Base-by-base conservation (phyloP, 2,329 filamentous ascomycete species). In the Calycina marina region DNA sequence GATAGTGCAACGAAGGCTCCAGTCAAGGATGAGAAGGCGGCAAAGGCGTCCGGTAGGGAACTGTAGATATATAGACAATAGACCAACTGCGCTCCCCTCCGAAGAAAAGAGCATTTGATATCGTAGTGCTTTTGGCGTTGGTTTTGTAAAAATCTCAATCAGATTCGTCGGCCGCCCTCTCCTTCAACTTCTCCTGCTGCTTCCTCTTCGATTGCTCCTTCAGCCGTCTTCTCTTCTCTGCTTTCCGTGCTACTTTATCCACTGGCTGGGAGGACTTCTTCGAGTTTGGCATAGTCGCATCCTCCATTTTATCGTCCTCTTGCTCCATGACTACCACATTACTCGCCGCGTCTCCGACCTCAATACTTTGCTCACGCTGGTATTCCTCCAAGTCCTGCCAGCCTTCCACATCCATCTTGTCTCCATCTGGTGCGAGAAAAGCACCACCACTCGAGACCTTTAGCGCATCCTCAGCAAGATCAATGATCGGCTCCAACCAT, bases 1-100 rank as follows among this genome's bases (percentile, higher is more conserved):
- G 64, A 67, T 38, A 62, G 63, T 45, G 70, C 69, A 50, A 56
- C 64, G 13, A 58, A 60, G 34, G 40, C 34, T 50, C 51, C 37
- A 67, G 52, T 17, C 57, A 63, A 46, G 22, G 67, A 71, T 39
- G 60, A 71, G 31, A 68, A 67, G 50, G 69, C 73, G 18, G 65
- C 73, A 40, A 81, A 77, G 58, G 74, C 80, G 29, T 72, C 70
- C 25, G 84, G 84, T 36, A 70, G 82, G 40, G 84, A 92, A 59
- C 56, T 88, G 56, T 86, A 67, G 58, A 44, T 25, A n/a, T 38
- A 34, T 38, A 20, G 17, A 24, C 8, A 16, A n/a, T 17, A 43
- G n/a, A n/a, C n/a, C n/a, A n/a, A n/a, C n/a, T n/a, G n/a, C n/a
- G n/a, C n/a, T n/a, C n/a, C n/a, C n/a, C n/a, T n/a, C n/a, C n/a